Base-by-base conservation (phyloP, 495 filamentous ascomycete species). In the Hyphodiscus hymeniophilus region DNA sequence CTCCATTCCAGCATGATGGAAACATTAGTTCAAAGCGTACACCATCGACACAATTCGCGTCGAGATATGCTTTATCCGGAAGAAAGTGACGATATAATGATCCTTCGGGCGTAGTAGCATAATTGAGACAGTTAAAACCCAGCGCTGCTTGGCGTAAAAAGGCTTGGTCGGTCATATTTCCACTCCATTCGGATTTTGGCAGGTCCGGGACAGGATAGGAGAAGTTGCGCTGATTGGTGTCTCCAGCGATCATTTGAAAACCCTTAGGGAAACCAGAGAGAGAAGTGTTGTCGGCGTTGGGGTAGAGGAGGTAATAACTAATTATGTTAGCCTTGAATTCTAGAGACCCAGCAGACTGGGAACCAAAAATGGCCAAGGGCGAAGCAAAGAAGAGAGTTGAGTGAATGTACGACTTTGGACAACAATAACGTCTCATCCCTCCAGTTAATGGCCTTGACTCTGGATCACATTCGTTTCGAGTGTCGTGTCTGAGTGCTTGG, bases 61-160 rank as follows among this genome's bases (percentile, higher is more conserved):
- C 87, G 23, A 94, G 70, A 54, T 72, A 92, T 1, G 63, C 63
- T 72, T 95, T 92, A 46, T 84, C 76, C 0, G 91, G 90, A 56
- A 97, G 38, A 57, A 75, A 80, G 60, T 92, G 87, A 36, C 90
- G 85, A 42, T 73, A 80, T n/a, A 95, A 68, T 13, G 87, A 80
- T 0, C 73, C 69, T 59, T 95, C 89, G 16, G 81, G 56, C 0
- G 61, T 51, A 0, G 60, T 69, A 17, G 56, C 45, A 57, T 94
- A 94, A 74, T 95, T 75, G 41, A 97, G 64, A 63, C 91, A 97
- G 68, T 95, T 95, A 73, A 91, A 95, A 2, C 91, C 91, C 23
- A 95, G 47, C 7, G 90, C 88, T 43, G 88, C 83, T 68, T 92
- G 84, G n/a, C 63, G 65, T 18, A 94, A 72, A 24, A 81, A 78